Conservation (phyloP, 768 basidiomycete species). For the Trametes sanguinea region DNA sequence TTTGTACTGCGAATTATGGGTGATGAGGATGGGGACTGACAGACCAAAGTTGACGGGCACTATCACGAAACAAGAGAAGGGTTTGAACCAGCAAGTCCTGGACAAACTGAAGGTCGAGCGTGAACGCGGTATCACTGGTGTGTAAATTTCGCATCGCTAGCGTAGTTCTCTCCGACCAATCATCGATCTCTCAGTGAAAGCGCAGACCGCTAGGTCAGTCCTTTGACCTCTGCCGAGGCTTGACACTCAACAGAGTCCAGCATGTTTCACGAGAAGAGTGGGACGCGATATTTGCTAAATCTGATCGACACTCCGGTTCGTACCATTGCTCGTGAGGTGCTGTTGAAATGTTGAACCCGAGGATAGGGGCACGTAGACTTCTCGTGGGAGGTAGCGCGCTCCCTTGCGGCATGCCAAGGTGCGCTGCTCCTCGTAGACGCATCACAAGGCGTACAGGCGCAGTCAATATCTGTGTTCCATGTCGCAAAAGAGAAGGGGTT, state of each 20-base stretch:
- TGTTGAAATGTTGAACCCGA: not conserved
- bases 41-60: slow-evolving; percentile 77
- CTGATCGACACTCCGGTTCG: slow-evolving; percentile 92
- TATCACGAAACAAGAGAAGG: slow-evolving; percentile 63
- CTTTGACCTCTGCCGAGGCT: not conserved
- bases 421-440: slow-evolving; percentile 86
- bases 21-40: not conserved
- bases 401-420: slow-evolving; percentile 91
- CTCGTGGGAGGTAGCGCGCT: slow-evolving; percentile 93
- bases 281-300: slow-evolving; percentile 75
- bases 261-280: slow-evolving; percentile 72
- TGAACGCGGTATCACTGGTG: slow-evolving; percentile 94
- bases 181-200: slow-evolving; percentile 67
- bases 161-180: not conserved
- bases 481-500: slow-evolving; percentile 80
- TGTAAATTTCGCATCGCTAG: not conserved
- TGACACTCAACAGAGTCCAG: slow-evolving; percentile 38
- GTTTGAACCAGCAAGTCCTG: slow-evolving; percentile 81
- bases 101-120: slow-evolving; percentile 97
- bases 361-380: slow-evolving; percentile 94
- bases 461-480: slow-evolving; percentile 94
- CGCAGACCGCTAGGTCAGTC: slow-evolving; percentile 83
- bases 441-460: slow-evolving; percentile 97
- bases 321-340: not conserved
- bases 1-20: slow-evolving; percentile 32